Conservation (phyloP, 2,329 filamentous ascomycete genomes). For the Neonectria punicea region DNA sequence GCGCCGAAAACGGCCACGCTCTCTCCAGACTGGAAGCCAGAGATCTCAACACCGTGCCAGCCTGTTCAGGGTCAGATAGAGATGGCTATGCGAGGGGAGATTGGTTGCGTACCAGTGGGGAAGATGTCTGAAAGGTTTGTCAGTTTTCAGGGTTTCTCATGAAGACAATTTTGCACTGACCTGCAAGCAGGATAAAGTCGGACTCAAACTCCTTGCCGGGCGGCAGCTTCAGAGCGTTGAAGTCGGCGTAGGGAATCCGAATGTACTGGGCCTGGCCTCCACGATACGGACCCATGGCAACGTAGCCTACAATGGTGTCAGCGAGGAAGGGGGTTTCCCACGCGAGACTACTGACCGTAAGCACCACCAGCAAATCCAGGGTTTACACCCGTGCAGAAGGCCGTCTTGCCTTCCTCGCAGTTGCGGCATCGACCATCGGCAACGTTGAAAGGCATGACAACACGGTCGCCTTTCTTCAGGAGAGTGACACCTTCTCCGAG, state of each 20-base stretch:
- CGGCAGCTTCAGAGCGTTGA: conserved; percentile 71
- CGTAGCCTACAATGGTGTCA: conserved; percentile 56
- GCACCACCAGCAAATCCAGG: conserved; percentile 51
- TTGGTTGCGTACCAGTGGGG: conserved; percentile 41
- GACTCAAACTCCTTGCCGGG: conserved; percentile 69
- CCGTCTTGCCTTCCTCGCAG: conserved; percentile 72
- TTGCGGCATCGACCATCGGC: conserved; percentile 71
- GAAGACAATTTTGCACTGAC: conserved; percentile 40
- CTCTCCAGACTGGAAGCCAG: conserved; percentile 70
- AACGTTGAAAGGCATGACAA: conserved; percentile 74
- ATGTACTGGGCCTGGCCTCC: conserved; percentile 72
- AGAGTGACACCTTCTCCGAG: conserved; percentile 68
- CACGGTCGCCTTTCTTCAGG: conserved; percentile 70
- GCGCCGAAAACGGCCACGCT: conserved; percentile 73
- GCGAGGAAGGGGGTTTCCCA: background rate
- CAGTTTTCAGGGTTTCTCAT: conserved; percentile 39
- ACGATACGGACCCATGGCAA: conserved; percentile 66
- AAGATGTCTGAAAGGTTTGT: conserved; percentile 44
- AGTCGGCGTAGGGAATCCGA: conserved; percentile 73
- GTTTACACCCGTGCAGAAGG: conserved; percentile 69
- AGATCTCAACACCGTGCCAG: conserved; percentile 67
- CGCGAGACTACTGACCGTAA: conserved; percentile 39
- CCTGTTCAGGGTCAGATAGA: conserved; percentile 43
- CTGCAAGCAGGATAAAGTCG: conserved; percentile 65
- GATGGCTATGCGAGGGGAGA: background rate